These are phyloP conservation scores for Debaryomyces sp. DNA, from an alignment of 1,139 yeast species.

Conservation along the genomic window DNA sequence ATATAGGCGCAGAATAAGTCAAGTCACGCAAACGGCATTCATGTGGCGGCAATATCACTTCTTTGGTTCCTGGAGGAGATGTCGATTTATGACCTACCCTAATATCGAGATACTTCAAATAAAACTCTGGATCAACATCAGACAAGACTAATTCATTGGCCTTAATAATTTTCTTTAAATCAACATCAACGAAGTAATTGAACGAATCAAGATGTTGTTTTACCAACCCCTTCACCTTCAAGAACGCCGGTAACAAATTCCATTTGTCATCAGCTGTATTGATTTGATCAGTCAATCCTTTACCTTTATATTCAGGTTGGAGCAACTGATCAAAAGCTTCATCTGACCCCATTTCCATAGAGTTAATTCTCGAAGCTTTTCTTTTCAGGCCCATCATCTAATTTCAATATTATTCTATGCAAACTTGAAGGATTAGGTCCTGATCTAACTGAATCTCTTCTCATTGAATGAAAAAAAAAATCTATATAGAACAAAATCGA, in stretches of 20 bases:
- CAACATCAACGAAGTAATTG: constrained; percentile 93
- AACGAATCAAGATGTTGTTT: constrained; percentile 97
- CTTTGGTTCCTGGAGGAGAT: constrained; percentile 53
- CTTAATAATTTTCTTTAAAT: constrained; percentile 83
- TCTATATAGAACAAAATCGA: neutral
- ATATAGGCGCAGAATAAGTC: constrained; percentile 94
- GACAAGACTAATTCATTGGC: constrained; percentile 89
- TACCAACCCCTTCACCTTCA: constrained; percentile 93
- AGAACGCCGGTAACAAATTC: constrained; percentile 92
- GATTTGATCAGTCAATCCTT: constrained; percentile 81
- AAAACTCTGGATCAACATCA: constrained; percentile 97
- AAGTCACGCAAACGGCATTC: constrained; percentile 94
- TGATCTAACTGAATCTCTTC: constrained; percentile 1
- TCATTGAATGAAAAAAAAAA: constrained; percentile 6
- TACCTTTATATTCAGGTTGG: constrained; percentile 83
- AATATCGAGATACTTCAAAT: constrained; percentile 87
- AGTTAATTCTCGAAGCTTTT: constrained; percentile 17
- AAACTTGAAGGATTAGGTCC: neutral
- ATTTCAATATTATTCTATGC: neutral
- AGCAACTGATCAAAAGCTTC: constrained; percentile 75
- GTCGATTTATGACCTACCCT: constrained; percentile 77
- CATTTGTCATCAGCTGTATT: constrained; percentile 93
- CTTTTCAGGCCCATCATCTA: constrained; percentile 20
- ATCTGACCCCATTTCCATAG: constrained; percentile 24
- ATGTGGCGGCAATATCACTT: constrained; percentile 83